Evolutionary conservation across 1,284 basidiomycete genomes (phyloP).

Genomic region (Irpex sp.): DNA sequence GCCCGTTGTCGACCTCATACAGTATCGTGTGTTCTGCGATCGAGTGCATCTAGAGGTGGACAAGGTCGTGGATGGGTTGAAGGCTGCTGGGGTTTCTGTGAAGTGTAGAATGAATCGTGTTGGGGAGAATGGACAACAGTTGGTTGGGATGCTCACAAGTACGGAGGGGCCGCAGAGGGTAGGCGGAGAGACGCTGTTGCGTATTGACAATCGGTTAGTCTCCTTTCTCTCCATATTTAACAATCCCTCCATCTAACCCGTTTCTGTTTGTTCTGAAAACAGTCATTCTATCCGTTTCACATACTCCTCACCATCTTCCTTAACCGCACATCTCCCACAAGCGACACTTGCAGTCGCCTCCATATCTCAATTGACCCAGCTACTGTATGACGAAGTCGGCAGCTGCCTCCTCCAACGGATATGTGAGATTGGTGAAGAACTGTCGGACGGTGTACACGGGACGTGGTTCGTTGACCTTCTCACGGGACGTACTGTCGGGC

Average conservation of each 20-base stretch:
- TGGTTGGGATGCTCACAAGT: conserved; percentile 40
- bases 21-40: conserved; percentile 68
- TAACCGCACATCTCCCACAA: conserved; percentile 70
- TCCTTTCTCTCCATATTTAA: not conserved
- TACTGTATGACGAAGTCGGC: conserved; percentile 69
- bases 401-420: conserved; percentile 59
- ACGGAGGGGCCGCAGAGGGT: conserved; percentile 30
- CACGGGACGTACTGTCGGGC: conserved; percentile 60
- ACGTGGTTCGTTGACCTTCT: conserved; percentile 73
- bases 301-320: conserved; percentile 62
- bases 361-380: conserved; percentile 65
- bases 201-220: conserved; percentile 56
- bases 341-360: conserved; percentile 67
- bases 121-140: conserved; percentile 57
- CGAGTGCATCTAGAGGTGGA: conserved; percentile 54
- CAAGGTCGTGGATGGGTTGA: conserved; percentile 43
- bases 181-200: conserved; percentile 63
- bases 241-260: not conserved
- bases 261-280: not conserved
- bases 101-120: conserved; percentile 55
- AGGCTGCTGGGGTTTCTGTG: conserved; percentile 48
- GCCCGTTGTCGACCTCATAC: conserved; percentile 68
- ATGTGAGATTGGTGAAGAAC: conserved; percentile 56
- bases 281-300: conserved; percentile 72
- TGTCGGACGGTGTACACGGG: conserved; percentile 49